Base-by-base conservation (phyloP, 805 yeast species). In the Kurtzmaniella cleridarum region DNA sequence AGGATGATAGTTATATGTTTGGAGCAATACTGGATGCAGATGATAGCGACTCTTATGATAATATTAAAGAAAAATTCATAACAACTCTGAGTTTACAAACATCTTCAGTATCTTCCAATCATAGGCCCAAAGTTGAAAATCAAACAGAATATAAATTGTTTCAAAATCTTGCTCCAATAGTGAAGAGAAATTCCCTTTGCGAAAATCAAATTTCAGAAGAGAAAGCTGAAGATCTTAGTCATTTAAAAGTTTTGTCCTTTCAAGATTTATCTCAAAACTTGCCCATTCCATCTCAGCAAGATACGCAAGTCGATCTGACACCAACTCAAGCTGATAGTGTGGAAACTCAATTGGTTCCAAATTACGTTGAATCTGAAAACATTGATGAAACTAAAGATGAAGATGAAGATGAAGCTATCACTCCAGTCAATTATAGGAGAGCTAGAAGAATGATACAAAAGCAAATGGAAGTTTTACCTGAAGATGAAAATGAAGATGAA, bases 1-100 rank as follows among this genome's bases (percentile, higher is more conserved):
- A 42, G 30, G 61, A 59, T 41, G 64, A 59, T 36, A 53, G 60
- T 32, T 57, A 50, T 35, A 57, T 57, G 64, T 55, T 57, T 46
- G 63, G 59, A 3, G 51, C 35, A 9, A 24, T 14, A 18, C 20
- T 36, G 17, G 17, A 9, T 9, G 36, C 16, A 28, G 41, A 40
- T 29, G 33, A 41, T 16, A 38, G 36, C n/a, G 42, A 41, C 14
- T 36, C 30, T 2, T 47, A 44, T 30, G 40, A 43, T 24, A 32
- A 42, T 18, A 40, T 36, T 15, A 38, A 41, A 16, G 50, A 49
- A 8, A 45, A 41, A 11, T 31, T 43, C 14, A 46, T 50, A 11
- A 48, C 51, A 2, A 51, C 54, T 3, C 40, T 42, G 18, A 40
- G 34, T 14, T 35, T 30, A 32, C 34, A 15, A 33, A 5, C 24